phyloP scores from a whole-genome alignment of 306 rosid species.

The Hylodesmum podocarpum region DNA sequence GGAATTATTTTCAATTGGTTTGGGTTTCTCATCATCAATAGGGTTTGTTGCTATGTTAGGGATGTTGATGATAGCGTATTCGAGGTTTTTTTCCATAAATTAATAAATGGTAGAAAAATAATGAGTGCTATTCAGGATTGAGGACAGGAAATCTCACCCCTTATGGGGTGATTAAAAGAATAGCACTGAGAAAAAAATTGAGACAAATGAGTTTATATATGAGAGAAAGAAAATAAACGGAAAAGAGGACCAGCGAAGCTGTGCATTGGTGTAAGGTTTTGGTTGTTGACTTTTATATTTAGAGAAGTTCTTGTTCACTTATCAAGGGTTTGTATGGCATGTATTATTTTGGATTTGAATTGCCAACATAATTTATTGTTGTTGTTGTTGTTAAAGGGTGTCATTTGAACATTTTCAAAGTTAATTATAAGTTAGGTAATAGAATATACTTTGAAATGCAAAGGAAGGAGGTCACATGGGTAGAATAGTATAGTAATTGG shows the following conservation, averaged over 20 bases:
- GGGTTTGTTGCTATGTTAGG: neutral
- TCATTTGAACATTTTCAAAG: no score
- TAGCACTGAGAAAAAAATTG: neutral
- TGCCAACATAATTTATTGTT: neutral
- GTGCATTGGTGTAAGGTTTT: neutral
- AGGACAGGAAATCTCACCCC: neutral
- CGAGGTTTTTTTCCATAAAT: conserved; percentile 27
- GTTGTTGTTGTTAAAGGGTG: no score
- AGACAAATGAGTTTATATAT: neutral
- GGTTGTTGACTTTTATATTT: conserved; percentile 17
- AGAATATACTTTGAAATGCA: no score
- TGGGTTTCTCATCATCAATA: neutral
- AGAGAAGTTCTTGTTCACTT: neutral
- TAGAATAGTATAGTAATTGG: no score
- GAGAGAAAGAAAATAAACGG: neutral
- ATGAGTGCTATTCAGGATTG: neutral
- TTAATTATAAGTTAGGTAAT: no score
- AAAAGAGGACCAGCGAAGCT: conserved; percentile 1
- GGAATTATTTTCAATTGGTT: neutral
- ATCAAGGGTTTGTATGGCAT: neutral
- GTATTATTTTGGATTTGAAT: neutral
- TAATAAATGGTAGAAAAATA: neutral
- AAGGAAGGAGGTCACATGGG: no score
- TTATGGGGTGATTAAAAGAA: conserved; percentile 1
- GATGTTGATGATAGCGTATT: neutral